Evolutionary conservation across 1,284 basidiomycete genomes (phyloP).

Genomic region (Mycena citricolor): DNA sequence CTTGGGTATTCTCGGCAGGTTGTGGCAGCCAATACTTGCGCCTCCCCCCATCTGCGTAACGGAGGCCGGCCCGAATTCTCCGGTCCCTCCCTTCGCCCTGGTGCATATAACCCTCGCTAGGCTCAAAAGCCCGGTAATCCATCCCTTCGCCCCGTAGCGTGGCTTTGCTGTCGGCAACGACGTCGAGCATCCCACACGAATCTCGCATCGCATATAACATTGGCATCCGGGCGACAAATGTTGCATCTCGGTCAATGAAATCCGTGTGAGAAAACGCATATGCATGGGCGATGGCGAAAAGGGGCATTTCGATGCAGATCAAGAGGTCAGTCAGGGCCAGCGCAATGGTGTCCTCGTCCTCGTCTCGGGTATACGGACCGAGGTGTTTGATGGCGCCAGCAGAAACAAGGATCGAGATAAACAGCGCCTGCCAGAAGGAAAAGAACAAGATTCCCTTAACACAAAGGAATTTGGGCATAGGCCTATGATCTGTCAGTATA

Average conservation of each 20-base stretch:
- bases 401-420: slow-evolving; percentile 86
- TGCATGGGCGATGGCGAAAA: slow-evolving; percentile 93
- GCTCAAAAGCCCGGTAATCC: slow-evolving; percentile 95
- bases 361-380: slow-evolving; percentile 69
- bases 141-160: slow-evolving; percentile 90
- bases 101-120: slow-evolving; percentile 91
- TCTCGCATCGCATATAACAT: slow-evolving; percentile 87
- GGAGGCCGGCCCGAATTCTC: slow-evolving; percentile 84
- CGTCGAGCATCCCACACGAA: slow-evolving; percentile 83
- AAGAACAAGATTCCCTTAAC: slow-evolving; percentile 98
- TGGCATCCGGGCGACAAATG: slow-evolving; percentile 84
- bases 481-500: slow-evolving; percentile 41
- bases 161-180: slow-evolving; percentile 81
- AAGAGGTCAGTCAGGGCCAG: slow-evolving; percentile 87
- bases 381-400: slow-evolving; percentile 74
- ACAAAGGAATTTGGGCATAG: slow-evolving; percentile 93
- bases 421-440: slow-evolving; percentile 95
- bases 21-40: slow-evolving; percentile 90
- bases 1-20: slow-evolving; percentile 45
- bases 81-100: slow-evolving; percentile 80
- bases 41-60: slow-evolving; percentile 88
- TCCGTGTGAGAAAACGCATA: slow-evolving; percentile 87
- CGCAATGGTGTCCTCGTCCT: slow-evolving; percentile 85
- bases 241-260: slow-evolving; percentile 68
- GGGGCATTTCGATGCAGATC: slow-evolving; percentile 96